Evolutionary conservation across 148 eudicot genomes (phyloP).

Genomic region (Bassia scoparia): DNA sequence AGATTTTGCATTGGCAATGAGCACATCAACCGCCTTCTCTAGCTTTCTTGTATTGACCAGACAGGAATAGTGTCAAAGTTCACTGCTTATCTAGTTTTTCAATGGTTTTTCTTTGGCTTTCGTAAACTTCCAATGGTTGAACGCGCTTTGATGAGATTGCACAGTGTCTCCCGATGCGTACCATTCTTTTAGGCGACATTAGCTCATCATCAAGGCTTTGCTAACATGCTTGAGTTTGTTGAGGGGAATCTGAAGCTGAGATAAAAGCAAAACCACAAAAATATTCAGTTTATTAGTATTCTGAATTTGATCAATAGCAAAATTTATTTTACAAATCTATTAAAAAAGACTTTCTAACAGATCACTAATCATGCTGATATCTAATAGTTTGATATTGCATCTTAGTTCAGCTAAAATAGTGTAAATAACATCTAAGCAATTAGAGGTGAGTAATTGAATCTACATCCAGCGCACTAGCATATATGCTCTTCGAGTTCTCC

Average conservation of each 20-base stretch:
- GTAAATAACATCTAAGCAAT: too few species aligned
- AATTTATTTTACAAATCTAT: too few species aligned
- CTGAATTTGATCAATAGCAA: background rate
- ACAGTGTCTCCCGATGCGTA: background rate
- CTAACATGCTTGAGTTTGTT: slow-evolving; percentile 25
- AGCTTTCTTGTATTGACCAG: slow-evolving; percentile 17
- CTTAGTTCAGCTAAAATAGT: too few species aligned
- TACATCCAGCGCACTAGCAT: too few species aligned
- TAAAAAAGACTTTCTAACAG: too few species aligned
- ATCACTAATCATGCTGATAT: too few species aligned
- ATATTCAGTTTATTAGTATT: background rate
- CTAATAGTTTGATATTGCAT: too few species aligned
- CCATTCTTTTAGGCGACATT: too few species aligned
- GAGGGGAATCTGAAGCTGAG: slow-evolving; percentile 30
- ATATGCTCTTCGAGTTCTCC: too few species aligned
- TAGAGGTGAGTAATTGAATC: too few species aligned
- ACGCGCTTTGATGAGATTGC: background rate
- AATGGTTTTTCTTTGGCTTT: slow-evolving; percentile 32
- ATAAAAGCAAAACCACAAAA: background rate
- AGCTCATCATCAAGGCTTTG: slow-evolving; percentile 20
- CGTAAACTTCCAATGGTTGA: slow-evolving; percentile 24
- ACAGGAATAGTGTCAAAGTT: slow-evolving; percentile 17
- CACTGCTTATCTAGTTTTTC: slow-evolving; percentile 16
- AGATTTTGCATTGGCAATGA: slow-evolving; percentile 6
- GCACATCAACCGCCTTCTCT: slow-evolving; percentile 19